Percentiles rank a stretch among this genome's conserved stretches.
phyloP scores from a whole-genome alignment of 352 stramenopile genomes.

The Phytophthora constricta region DNA sequence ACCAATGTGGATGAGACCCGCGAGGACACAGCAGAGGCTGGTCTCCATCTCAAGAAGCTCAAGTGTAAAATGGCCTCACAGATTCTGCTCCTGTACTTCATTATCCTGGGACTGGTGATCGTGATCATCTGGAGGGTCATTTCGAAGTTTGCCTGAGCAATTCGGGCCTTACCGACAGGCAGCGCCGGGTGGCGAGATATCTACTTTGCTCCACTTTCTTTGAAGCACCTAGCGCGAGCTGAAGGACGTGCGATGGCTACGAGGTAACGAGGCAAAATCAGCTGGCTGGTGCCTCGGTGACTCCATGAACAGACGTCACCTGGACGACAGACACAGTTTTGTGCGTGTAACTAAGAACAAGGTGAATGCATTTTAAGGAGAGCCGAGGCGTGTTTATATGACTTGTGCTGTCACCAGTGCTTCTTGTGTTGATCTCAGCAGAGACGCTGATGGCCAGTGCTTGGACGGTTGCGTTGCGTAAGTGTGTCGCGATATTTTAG shows the following conservation, averaged over 20 bases:
- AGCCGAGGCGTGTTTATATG: background rate
- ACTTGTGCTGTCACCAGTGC: background rate
- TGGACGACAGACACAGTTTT: constrained; percentile 34
- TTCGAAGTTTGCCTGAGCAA: constrained; percentile 59
- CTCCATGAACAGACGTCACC: constrained; percentile 13
- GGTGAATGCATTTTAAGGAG: constrained; percentile 34
- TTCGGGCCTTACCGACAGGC: no score
- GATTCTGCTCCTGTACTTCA: constrained; percentile 80
- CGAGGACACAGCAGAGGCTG: constrained; percentile 75
- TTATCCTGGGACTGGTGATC: constrained; percentile 75
- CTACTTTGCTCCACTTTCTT: background rate
- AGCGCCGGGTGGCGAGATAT: background rate
- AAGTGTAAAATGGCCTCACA: constrained; percentile 83
- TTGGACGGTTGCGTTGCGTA: background rate
- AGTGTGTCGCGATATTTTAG: background rate
- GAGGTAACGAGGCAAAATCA: background rate
- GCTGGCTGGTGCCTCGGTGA: constrained; percentile 5
- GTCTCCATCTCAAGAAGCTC: constrained; percentile 74
- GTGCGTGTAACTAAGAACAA: constrained; percentile 49
- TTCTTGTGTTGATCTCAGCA: background rate
- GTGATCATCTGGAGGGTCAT: constrained; percentile 80
- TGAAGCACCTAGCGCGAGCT: background rate
- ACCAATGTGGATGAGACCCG: constrained; percentile 79
- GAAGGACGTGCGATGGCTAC: background rate
- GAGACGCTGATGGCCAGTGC: background rate